Evolutionary conservation across 2,329 filamentous ascomycete genomes (phyloP).

Genomic region (Onygenales sp.): DNA sequence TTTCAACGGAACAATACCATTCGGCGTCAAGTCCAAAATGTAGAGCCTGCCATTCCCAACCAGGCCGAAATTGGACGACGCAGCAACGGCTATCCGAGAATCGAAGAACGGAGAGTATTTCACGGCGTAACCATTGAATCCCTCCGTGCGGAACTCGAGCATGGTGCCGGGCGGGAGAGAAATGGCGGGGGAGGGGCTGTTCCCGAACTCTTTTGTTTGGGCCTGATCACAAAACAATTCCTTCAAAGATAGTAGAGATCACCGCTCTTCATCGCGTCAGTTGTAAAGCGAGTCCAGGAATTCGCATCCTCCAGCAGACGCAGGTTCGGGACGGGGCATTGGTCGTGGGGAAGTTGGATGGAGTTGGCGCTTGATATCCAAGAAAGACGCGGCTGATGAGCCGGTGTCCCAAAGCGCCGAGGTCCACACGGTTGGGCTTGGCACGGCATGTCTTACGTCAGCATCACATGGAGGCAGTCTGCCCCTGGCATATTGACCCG

Average conservation of each 20-base stretch:
- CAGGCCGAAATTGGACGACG: conserved; percentile 91
- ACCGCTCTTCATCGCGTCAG: neutral
- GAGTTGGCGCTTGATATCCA: neutral
- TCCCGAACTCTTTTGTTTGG: neutral
- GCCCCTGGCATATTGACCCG: too few relatives aligned
- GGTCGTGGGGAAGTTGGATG: neutral
- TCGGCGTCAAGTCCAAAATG: conserved; percentile 69
- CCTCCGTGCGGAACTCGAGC: conserved; percentile 88
- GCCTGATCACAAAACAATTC: neutral
- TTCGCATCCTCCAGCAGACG: neutral
- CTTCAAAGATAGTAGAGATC: neutral
- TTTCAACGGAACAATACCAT: conserved; percentile 78
- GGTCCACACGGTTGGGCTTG: neutral
- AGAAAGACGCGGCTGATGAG: neutral
- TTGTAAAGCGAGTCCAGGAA: neutral
- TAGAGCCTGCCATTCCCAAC: conserved; percentile 92
- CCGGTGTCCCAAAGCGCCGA: neutral
- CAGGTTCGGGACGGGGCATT: neutral
- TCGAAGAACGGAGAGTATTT: conserved; percentile 99
- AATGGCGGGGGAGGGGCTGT: neutral
- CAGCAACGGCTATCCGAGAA: conserved; percentile 79
- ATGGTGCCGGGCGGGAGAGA: conserved; percentile 41
- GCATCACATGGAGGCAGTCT: neutral
- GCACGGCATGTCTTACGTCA: neutral
- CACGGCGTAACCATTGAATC: conserved; percentile 92